A percentile compares a stretch with the other conserved stretches of the same genome.
These are phyloP conservation scores for Shiraia bambusicola DNA, from an alignment of 2,329 filamentous ascomycete genomes.

Conservation along the genomic window DNA sequence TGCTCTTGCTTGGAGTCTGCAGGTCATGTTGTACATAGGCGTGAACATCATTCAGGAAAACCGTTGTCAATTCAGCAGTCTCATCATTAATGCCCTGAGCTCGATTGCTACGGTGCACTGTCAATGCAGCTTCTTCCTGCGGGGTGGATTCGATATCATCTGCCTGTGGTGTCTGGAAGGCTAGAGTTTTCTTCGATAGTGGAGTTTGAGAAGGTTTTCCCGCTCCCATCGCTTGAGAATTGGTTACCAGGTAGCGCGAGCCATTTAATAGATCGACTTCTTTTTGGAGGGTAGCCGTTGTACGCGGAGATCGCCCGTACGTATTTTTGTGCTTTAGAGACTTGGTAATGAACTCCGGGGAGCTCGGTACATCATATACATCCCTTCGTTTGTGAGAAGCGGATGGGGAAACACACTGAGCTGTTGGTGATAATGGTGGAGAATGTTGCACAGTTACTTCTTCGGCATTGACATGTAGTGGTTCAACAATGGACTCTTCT, in stretches of 20 bases:
- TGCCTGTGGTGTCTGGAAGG: slow-evolving; percentile 6
- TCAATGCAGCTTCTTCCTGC: slow-evolving; percentile 3
- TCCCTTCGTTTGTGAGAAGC: slow-evolving; percentile 8
- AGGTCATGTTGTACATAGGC: neutral
- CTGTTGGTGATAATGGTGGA: neutral
- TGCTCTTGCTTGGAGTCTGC: slow-evolving; percentile 2
- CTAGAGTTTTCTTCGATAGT: slow-evolving; percentile 7
- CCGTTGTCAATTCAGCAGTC: slow-evolving; percentile 7
- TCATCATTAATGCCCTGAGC: neutral
- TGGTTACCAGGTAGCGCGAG: slow-evolving; percentile 5
- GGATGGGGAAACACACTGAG: slow-evolving; percentile 1
- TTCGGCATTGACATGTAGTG: too few species aligned
- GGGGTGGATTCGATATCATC: slow-evolving; percentile 17
- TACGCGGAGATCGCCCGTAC: slow-evolving; percentile 16
- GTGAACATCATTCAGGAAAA: slow-evolving; percentile 9
- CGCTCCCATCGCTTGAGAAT: neutral
- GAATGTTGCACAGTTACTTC: neutral
- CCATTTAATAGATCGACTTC: slow-evolving; percentile 13
- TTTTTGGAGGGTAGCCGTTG: slow-evolving; percentile 8
- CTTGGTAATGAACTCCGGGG: slow-evolving; percentile 16
- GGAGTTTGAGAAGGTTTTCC: neutral
- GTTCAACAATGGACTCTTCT: neutral
- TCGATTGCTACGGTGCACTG: neutral
- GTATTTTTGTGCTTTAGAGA: slow-evolving; percentile 12
- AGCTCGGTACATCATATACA: slow-evolving; percentile 20